phyloP scores from a whole-genome alignment of 2,329 filamentous ascomycete genomes.

The Cytospora piceae region DNA sequence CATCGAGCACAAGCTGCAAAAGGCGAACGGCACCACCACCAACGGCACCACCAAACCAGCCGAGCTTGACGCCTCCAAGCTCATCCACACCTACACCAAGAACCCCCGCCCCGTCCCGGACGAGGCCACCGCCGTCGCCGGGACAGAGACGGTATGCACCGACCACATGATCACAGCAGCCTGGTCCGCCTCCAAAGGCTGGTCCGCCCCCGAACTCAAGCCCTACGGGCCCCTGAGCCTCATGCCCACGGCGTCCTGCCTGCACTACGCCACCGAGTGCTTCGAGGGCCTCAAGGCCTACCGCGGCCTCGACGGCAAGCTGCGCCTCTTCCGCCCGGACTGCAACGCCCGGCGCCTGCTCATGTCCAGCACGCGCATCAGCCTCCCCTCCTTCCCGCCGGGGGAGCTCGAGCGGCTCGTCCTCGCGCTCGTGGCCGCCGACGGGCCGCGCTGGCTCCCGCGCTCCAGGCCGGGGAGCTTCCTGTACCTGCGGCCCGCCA shows the following conservation, averaged over 20 bases:
- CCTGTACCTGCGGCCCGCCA: constrained; percentile 83
- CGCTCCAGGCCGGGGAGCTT: constrained; percentile 68
- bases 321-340: constrained; percentile 78
- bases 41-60: constrained; percentile 42
- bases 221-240: constrained; percentile 78
- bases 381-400: constrained; percentile 74
- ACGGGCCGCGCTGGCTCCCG: constrained; percentile 81
- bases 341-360: constrained; percentile 70
- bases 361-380: constrained; percentile 66
- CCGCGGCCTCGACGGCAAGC: constrained; percentile 74
- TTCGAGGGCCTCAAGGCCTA: constrained; percentile 87
- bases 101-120: constrained; percentile 57
- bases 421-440: constrained; percentile 69
- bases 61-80: constrained; percentile 65
- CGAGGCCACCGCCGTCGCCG: constrained; percentile 51
- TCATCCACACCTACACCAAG: constrained; percentile 58
- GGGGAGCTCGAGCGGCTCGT: constrained; percentile 75
- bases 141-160: constrained; percentile 63
- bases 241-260: constrained; percentile 77
- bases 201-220: constrained; percentile 73
- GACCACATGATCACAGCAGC: constrained; percentile 85
- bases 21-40: constrained; percentile 35
- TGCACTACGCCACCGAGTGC: constrained; percentile 91
- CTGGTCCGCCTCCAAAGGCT: constrained; percentile 70
- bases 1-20: constrained; percentile 53